A percentile compares a stretch with the other conserved stretches of the same genome.
These are phyloP conservation scores for Boletus vermiculosoides DNA, from an alignment of 768 basidiomycete species.

Conservation along the genomic window DNA sequence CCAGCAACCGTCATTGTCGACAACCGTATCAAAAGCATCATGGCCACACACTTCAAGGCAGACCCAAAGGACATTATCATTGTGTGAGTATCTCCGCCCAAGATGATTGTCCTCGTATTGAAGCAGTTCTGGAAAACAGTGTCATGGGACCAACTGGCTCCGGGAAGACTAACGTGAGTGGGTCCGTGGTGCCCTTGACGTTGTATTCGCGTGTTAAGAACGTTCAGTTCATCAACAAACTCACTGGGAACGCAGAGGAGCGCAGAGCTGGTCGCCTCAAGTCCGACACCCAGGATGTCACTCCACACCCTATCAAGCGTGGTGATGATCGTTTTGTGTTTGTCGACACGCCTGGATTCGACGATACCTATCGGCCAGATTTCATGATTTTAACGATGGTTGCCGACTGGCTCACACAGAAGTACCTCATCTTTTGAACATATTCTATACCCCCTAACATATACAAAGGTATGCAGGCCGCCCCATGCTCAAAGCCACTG, in stretches of 20 bases:
- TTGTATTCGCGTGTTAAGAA: background rate
- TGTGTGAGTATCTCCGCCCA: slow-evolving; percentile 5
- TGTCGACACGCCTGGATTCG: slow-evolving; percentile 23
- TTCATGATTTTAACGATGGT: slow-evolving; percentile 8
- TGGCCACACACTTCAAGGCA: slow-evolving; percentile 5
- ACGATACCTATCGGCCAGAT: slow-evolving; percentile 19
- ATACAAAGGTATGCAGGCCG: slow-evolving; percentile 8
- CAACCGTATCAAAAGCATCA: background rate
- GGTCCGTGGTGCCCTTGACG: background rate
- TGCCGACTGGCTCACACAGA: slow-evolving; percentile 21
- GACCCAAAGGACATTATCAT: slow-evolving; percentile 11
- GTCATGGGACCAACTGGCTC: slow-evolving; percentile 28
- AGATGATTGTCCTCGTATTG: background rate
- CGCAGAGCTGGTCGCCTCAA: background rate
- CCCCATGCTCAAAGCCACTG: slow-evolving; percentile 17
- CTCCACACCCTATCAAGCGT: background rate
- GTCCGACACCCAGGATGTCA: slow-evolving; percentile 14
- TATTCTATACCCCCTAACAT: background rate
- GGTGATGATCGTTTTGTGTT: slow-evolving; percentile 6
- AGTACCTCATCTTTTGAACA: background rate
- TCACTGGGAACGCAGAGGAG: slow-evolving; percentile 5
- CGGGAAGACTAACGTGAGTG: slow-evolving; percentile 25
- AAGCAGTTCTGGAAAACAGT: background rate
- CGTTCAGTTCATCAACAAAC: slow-evolving; percentile 13
- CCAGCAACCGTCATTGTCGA: background rate